Evolutionary conservation across 2,329 filamentous ascomycete species (phyloP).

Genomic region (Epicoccum sorghinum): DNA sequence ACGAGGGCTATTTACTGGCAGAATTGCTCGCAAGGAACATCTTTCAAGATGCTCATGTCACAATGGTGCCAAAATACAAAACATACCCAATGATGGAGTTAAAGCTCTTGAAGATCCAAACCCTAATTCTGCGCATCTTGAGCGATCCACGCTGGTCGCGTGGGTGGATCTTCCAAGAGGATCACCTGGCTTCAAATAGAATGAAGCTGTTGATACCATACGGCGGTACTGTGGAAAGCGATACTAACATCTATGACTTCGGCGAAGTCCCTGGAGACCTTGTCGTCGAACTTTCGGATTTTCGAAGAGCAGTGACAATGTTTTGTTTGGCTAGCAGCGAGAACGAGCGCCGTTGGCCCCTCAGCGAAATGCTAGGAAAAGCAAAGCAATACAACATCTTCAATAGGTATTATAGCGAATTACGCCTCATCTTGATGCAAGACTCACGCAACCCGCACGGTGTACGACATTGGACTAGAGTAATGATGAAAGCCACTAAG

Average conservation of each 20-base stretch:
- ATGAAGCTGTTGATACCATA: slow-evolving; percentile 28
- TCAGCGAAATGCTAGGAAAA: slow-evolving; percentile 20
- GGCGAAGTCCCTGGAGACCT: slow-evolving; percentile 21
- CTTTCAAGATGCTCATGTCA: background rate
- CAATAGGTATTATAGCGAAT: slow-evolving; percentile 5
- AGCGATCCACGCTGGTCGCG: slow-evolving; percentile 27
- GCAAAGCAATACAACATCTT: slow-evolving; percentile 31
- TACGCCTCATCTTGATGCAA: too few species aligned
- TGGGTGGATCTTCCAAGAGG: slow-evolving; percentile 35
- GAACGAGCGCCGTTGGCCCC: slow-evolving; percentile 3
- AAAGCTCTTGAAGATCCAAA: slow-evolving; percentile 5
- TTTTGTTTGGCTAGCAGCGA: slow-evolving; percentile 22
- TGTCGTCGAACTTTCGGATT: slow-evolving; percentile 13
- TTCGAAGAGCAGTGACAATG: slow-evolving; percentile 22
- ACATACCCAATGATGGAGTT: background rate
- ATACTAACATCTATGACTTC: background rate
- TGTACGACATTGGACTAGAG: background rate
- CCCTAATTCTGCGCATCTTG: slow-evolving; percentile 20
- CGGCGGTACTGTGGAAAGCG: background rate
- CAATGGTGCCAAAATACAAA: background rate
- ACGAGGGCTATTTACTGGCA: slow-evolving; percentile 16
- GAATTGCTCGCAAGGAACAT: slow-evolving; percentile 9
- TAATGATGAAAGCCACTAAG: background rate
- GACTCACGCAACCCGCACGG: background rate
- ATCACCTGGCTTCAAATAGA: slow-evolving; percentile 20